These are phyloP conservation scores for Lolium multiflorum DNA, from an alignment of 176 grass and related monocot species.

Conservation along the genomic window DNA sequence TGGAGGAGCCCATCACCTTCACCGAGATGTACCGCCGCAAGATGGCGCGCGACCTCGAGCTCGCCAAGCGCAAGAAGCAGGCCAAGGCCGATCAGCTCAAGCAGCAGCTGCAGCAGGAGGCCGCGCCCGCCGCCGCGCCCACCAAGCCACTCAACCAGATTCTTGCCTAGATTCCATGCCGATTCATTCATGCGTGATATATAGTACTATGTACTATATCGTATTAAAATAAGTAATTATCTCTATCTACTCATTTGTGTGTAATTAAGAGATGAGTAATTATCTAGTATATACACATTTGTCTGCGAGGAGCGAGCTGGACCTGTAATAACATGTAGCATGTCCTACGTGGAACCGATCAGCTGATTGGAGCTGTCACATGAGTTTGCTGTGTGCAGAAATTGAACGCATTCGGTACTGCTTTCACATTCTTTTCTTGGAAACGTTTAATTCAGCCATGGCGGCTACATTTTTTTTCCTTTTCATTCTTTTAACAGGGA, in stretches of 20 bases:
- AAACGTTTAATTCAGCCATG: neutral
- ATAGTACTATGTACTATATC: no score
- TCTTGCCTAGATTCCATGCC: conserved; percentile 44
- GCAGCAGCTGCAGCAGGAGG: conserved; percentile 34
- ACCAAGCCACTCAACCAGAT: conserved; percentile 60
- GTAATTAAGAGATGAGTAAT: neutral
- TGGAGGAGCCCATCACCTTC: conserved; percentile 85
- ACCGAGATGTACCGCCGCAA: conserved; percentile 87
- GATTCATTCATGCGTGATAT: neutral
- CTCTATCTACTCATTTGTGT: no score
- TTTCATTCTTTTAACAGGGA: no score
- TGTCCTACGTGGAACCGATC: neutral
- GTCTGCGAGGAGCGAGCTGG: neutral
- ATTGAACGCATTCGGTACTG: neutral
- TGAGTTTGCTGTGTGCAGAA: neutral
- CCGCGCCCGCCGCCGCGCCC: neutral
- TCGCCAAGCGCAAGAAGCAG: conserved; percentile 83
- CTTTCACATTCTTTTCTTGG: neutral
- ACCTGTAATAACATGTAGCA: neutral
- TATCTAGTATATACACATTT: neutral
- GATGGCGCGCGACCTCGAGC: conserved; percentile 78
- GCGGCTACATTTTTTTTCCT: neutral
- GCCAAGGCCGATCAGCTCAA: conserved; percentile 36
- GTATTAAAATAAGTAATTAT: no score
- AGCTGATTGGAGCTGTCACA: neutral